Evolutionary conservation across 192 early-diverging fungal species (phyloP), one percentile per base, ranked within the genome.

Genomic region (Mortierella claussenii): DNA sequence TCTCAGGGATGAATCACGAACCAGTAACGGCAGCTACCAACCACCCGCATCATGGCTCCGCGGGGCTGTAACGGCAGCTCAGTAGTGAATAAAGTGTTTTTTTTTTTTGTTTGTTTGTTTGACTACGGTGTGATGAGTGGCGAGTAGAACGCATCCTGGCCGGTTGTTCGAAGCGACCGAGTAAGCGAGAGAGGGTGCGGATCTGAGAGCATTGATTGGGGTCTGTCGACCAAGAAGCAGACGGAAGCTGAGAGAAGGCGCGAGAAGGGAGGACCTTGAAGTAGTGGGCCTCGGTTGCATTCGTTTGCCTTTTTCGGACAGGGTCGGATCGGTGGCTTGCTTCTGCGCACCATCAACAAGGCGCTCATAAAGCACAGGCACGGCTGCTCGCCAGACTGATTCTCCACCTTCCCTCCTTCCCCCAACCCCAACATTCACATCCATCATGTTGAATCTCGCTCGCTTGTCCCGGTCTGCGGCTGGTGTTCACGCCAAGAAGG

Each of bases 391-490:
- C 18, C 33, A 27, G 37, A 44, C 42, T 55, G 43, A 48, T 55
- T 71, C 60, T 20, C 51, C 59, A 50, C 43, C 36, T 63, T 52
- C 23, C 42, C 23, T 53, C 46, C 27, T 28, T 30, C 32, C 23
- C 57, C 13, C 43, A 31, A n/a, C 26, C 34, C 2, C 4, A n/a
- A 24, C 26, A 61, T 26, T 47, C 27, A 32, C 15, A 27, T 23
- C 60, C 52, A 46, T 52, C 37, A 71, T 71, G 69, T 51, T 71
- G 69, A 71, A 71, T 61, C 69, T 71, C 60, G 69, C 69, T 49
- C 69, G 69, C 54, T 52, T 71, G 60, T 71, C 69, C 47, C 69
- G 69, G 15, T 63, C 69, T 42, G 53, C 69, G 33, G 69, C 69
- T 43, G 44, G 33, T 24, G 2, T 40, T 46, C 33, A 71, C 13